These are phyloP conservation scores for Pseudocercospora musae DNA, from an alignment of 2,329 filamentous ascomycete species.

Conservation along the genomic window DNA sequence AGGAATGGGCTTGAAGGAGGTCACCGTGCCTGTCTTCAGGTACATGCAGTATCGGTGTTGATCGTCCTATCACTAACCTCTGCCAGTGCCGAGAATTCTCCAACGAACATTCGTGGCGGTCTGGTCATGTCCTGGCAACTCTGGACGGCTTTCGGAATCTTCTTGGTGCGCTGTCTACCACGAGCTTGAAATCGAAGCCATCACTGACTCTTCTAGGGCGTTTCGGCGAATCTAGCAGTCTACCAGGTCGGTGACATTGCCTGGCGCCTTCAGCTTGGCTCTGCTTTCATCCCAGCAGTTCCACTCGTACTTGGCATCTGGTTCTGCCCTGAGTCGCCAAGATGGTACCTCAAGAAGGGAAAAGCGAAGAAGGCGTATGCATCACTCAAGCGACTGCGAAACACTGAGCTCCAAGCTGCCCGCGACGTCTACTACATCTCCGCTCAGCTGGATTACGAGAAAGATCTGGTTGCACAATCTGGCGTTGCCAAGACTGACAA, in stretches of 20 bases:
- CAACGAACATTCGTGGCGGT: slow-evolving; percentile 45
- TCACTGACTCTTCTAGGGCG: not conserved
- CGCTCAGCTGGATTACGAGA: slow-evolving; percentile 26
- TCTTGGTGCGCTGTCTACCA: slow-evolving; percentile 45
- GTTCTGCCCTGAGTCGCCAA: slow-evolving; percentile 44
- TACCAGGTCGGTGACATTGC: slow-evolving; percentile 54
- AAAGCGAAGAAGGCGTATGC: slow-evolving; percentile 36
- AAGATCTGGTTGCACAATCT: slow-evolving; percentile 16
- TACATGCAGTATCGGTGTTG: not conserved
- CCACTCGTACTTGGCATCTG: slow-evolving; percentile 51
- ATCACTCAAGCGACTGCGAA: slow-evolving; percentile 42
- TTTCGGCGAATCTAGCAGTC: not conserved
- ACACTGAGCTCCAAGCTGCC: slow-evolving; percentile 31
- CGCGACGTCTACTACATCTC: slow-evolving; percentile 33
- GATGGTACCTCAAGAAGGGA: slow-evolving; percentile 29
- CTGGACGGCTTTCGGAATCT: slow-evolving; percentile 56
- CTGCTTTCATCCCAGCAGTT: slow-evolving; percentile 63
- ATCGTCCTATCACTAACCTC: not conserved
- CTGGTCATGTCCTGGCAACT: slow-evolving; percentile 38
- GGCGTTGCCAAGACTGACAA: slow-evolving; percentile 1
- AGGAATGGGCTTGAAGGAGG: slow-evolving; percentile 40
- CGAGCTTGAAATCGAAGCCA: not conserved
- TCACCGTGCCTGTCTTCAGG: slow-evolving; percentile 41
- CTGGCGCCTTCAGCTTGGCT: slow-evolving; percentile 61
- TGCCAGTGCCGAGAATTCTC: slow-evolving; percentile 41